phyloP scores from a whole-genome alignment of 352 stramenopile genomes.

The Globisporangium sylvaticum region DNA sequence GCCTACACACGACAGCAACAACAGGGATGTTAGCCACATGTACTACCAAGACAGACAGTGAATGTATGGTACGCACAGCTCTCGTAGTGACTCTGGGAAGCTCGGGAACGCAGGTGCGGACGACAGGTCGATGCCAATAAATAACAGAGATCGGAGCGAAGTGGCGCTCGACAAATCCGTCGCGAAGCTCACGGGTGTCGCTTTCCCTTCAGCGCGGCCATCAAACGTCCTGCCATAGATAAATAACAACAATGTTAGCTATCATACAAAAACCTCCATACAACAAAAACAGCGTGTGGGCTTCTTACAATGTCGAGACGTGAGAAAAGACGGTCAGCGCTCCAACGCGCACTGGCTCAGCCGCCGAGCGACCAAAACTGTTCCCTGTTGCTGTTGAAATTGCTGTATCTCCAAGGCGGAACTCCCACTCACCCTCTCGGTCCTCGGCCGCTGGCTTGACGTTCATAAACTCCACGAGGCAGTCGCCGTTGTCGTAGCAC shows the following conservation, averaged over 20 bases:
- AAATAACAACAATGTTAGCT: background rate
- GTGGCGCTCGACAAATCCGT: background rate
- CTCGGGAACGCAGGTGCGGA: slow-evolving; percentile 16
- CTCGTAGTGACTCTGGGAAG: slow-evolving; percentile 19
- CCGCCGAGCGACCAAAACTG: background rate
- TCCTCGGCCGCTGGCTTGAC: background rate
- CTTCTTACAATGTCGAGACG: slow-evolving; percentile 1
- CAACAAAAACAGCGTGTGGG: background rate
- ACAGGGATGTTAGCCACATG: background rate
- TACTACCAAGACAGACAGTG: background rate
- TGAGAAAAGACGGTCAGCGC: background rate
- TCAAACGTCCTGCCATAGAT: slow-evolving; percentile 7
- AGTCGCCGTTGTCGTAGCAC: slow-evolving; percentile 4
- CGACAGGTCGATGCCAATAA: slow-evolving; percentile 34
- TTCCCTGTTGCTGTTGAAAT: background rate
- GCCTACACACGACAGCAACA: background rate
- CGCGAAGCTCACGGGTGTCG: background rate
- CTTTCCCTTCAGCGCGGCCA: background rate
- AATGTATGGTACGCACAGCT: slow-evolving; percentile 10
- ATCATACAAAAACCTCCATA: background rate
- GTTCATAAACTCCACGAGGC: slow-evolving; percentile 10
- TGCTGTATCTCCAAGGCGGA: background rate
- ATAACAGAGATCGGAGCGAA: slow-evolving; percentile 16
- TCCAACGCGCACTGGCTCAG: background rate
- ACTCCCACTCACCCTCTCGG: background rate